Conservation (phyloP, 2,329 filamentous ascomycete genomes). For the Pyricularia grisea region DNA sequence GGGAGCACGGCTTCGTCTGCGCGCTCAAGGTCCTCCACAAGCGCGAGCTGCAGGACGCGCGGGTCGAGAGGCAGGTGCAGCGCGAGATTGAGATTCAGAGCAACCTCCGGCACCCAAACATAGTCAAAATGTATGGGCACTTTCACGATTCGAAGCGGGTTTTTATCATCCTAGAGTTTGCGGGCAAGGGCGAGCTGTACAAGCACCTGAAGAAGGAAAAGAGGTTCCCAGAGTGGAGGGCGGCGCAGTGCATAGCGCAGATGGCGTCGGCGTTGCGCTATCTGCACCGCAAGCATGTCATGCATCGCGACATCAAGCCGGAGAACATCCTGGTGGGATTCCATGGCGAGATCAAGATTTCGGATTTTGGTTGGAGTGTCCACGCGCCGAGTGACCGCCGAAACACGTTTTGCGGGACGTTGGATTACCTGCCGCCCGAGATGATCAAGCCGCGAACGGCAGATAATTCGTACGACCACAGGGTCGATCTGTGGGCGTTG, state of each 20-base stretch:
- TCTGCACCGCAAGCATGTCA: slow-evolving; percentile 21
- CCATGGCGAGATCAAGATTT: slow-evolving; percentile 18
- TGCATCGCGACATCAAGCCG: slow-evolving; percentile 21
- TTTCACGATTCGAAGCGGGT: no score
- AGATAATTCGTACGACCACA: slow-evolving; percentile 27
- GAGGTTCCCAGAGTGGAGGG: no score
- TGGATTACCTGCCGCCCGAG: slow-evolving; percentile 20
- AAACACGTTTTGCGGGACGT: slow-evolving; percentile 16
- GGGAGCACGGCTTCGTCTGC: background rate
- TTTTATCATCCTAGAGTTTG: no score
- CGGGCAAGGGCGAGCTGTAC: no score
- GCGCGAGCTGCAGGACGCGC: slow-evolving; percentile 56
- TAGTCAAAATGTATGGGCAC: background rate
- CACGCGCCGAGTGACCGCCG: slow-evolving; percentile 14
- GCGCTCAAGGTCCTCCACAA: slow-evolving; percentile 37
- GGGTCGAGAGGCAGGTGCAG: slow-evolving; percentile 60
- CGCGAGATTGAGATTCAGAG: slow-evolving; percentile 68
- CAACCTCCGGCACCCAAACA: slow-evolving; percentile 60
- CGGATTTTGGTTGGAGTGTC: slow-evolving; percentile 20
- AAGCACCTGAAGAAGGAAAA: no score
- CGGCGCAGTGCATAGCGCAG: slow-evolving; percentile 34
- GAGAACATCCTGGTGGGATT: slow-evolving; percentile 23
- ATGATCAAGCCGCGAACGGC: slow-evolving; percentile 12
- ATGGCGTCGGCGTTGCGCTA: slow-evolving; percentile 40
- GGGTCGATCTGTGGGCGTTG: slow-evolving; percentile 6